Evolutionary conservation across 2,329 filamentous ascomycete species (phyloP).

Genomic region (Juglanconis sp.): DNA sequence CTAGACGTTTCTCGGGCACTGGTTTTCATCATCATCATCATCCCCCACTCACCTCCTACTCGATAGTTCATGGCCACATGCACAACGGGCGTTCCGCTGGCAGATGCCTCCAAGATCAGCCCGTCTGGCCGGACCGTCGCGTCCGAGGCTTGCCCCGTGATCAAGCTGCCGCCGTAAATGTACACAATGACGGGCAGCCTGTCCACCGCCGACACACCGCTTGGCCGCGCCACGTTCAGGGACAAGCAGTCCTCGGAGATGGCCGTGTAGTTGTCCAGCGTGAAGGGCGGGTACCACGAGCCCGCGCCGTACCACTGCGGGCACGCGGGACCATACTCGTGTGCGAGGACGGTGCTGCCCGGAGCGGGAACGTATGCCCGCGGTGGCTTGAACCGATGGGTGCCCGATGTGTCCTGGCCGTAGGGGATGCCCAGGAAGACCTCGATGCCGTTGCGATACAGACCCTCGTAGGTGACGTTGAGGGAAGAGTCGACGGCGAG

Average conservation of each 20-base stretch:
- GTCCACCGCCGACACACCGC: background rate
- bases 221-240: constrained; percentile 13
- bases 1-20: background rate
- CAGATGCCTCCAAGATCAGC: constrained; percentile 35
- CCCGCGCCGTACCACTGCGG: constrained; percentile 36
- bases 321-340: constrained; percentile 40
- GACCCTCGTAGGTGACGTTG: constrained; percentile 39
- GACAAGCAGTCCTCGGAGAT: constrained; percentile 17
- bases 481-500: background rate
- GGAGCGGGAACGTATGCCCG: constrained; percentile 28
- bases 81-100: constrained; percentile 26
- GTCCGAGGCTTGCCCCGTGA: constrained; percentile 20
- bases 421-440: constrained; percentile 46
- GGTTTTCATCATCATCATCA: background rate
- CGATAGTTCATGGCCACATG: constrained; percentile 22
- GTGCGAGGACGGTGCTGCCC: constrained; percentile 35
- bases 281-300: constrained; percentile 21
- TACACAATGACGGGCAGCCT: constrained; percentile 29
- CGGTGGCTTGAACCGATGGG: constrained; percentile 45
- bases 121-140: constrained; percentile 33
- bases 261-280: constrained; percentile 1
- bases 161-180: constrained; percentile 24
- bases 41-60: constrained; percentile 24
- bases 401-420: constrained; percentile 42
- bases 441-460: constrained; percentile 42